phyloP scores from a whole-genome alignment of 1,284 basidiomycete genomes.

The Vanrija sp. region DNA sequence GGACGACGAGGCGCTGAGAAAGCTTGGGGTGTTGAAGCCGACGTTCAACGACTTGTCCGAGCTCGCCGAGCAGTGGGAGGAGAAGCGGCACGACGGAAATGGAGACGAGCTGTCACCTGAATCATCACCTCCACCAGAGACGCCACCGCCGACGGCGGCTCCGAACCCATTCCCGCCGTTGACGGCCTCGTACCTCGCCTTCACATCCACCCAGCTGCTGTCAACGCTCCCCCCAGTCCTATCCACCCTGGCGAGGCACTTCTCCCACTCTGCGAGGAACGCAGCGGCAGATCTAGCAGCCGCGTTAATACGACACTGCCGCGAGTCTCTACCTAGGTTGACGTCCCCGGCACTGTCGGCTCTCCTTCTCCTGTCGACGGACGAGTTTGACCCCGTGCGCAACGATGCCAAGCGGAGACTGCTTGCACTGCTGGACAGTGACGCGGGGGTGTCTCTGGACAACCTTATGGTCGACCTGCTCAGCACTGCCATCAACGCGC shows the following conservation, averaged over 20 bases:
- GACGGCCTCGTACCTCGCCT: conserved; percentile 45
- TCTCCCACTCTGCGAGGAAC: conserved; percentile 41
- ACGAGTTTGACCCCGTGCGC: conserved; percentile 65
- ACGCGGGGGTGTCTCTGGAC: conserved; percentile 48
- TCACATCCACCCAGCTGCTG: conserved; percentile 44
- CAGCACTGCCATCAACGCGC: conserved; percentile 61
- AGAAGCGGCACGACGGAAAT: conserved; percentile 11
- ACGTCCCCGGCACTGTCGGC: conserved; percentile 59
- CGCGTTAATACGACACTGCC: conserved; percentile 59
- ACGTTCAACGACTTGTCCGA: conserved; percentile 47
- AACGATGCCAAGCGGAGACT: conserved; percentile 55
- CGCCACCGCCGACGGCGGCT: conserved; percentile 3
- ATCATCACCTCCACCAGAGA: conserved; percentile 13
- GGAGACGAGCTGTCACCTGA: conserved; percentile 5
- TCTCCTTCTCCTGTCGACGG: conserved; percentile 44
- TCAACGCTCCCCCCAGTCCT: conserved; percentile 40
- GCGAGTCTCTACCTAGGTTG: conserved; percentile 65
- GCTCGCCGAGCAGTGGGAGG: conserved; percentile 33
- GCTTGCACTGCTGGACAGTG: conserved; percentile 52
- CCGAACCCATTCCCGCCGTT: conserved; percentile 41
- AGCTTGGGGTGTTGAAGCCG: conserved; percentile 58
- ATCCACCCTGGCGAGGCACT: conserved; percentile 32
- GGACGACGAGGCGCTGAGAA: conserved; percentile 58
- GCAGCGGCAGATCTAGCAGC: conserved; percentile 52
- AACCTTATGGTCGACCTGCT: conserved; percentile 51